phyloP scores from a whole-genome alignment of 2,329 filamentous ascomycete species.

The Clonostachys chloroleuca region DNA sequence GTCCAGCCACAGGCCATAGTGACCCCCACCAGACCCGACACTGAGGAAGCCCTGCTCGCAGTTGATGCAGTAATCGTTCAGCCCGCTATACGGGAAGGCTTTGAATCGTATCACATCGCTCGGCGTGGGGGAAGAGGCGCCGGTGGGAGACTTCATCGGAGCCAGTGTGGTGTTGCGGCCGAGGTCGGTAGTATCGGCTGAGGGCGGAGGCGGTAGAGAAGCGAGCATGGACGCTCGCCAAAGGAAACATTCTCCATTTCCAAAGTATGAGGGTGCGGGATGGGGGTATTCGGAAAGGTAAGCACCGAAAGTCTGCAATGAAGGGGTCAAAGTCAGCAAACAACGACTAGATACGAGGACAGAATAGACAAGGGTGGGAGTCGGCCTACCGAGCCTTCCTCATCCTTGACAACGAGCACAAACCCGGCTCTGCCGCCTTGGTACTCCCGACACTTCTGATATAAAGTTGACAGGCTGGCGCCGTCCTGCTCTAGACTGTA shows the following conservation, averaged over 20 bases:
- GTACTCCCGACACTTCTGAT: conserved; percentile 69
- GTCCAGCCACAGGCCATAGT: conserved; percentile 92
- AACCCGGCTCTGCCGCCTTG: conserved; percentile 74
- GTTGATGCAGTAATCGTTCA: conserved; percentile 96
- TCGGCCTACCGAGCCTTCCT: conserved; percentile 60
- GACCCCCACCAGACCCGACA: conserved; percentile 82
- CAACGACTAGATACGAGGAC: not conserved
- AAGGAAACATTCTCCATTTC: conserved; percentile 89
- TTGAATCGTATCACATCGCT: conserved; percentile 87
- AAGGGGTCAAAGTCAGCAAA: not conserved
- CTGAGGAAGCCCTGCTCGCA: conserved; percentile 84
- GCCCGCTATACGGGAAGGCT: conserved; percentile 90
- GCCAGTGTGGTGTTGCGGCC: conserved; percentile 32
- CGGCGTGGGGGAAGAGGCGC: conserved; percentile 35
- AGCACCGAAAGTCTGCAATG: conserved; percentile 74
- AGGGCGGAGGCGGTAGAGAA: conserved; percentile 46
- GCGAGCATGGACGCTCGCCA: conserved; percentile 57
- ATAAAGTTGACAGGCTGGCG: conserved; percentile 80
- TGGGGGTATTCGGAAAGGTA: conserved; percentile 89
- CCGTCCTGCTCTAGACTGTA: conserved; percentile 94
- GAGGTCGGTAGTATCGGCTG: conserved; percentile 43
- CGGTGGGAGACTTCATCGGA: conserved; percentile 18
- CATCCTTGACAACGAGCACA: conserved; percentile 81
- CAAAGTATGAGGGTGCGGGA: conserved; percentile 80
- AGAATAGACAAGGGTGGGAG: too few species aligned